Evolutionary conservation across 2,329 filamentous ascomycete species (phyloP), one percentile per base, ranked within the genome.

Genomic region (Pseudopyrenochaeta lycopersici): DNA sequence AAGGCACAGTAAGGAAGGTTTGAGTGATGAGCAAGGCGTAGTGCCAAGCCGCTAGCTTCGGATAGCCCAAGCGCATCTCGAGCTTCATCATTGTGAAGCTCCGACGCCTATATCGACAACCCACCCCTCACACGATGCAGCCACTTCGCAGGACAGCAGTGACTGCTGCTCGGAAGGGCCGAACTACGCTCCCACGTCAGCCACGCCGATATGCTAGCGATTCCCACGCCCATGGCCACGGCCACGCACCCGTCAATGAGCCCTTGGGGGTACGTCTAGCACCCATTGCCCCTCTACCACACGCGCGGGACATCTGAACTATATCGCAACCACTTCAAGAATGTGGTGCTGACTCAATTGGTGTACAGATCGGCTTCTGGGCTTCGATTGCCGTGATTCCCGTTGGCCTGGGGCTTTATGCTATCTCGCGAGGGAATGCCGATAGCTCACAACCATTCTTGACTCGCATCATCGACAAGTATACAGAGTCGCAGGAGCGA

Each of bases 381-480:
- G 57, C 81, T 42, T 66, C 75, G 38, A 63, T 85, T 35, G 77
- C 75, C 38, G 62, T 73, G 10, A 73, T 85, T 44, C 83, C 83
- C 9, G 52, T 76, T 31, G 74, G 72, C 40, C 65, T 78, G 52
- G 78, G 74, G 46, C 50, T 84, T 27, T 84, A 83, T 68, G 69
- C 74, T 36, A 60, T 80, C 49, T 79, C 81, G 40, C 72, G 75
- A 47, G 68, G 68, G 41, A 72, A 70, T 66, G 67, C 64, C 44
- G 68, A 70, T 43, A 73, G 79, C 66, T 75, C 75, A 36, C 67
- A 74, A 45, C 72, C 78, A 4, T 74, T 74, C 57, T 68, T 84
- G 54, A 80, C 81, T 29, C 72, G 78, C 48, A 53, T 85, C 66
- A 85, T 89, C 67, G 75, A 82, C 60, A 81, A 81, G 62, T 88